Percentiles rank a stretch among this genome's conserved stretches.
phyloP scores from a whole-genome alignment of 768 basidiomycete genomes.

The Holtermanniella nyarrowii region DNA sequence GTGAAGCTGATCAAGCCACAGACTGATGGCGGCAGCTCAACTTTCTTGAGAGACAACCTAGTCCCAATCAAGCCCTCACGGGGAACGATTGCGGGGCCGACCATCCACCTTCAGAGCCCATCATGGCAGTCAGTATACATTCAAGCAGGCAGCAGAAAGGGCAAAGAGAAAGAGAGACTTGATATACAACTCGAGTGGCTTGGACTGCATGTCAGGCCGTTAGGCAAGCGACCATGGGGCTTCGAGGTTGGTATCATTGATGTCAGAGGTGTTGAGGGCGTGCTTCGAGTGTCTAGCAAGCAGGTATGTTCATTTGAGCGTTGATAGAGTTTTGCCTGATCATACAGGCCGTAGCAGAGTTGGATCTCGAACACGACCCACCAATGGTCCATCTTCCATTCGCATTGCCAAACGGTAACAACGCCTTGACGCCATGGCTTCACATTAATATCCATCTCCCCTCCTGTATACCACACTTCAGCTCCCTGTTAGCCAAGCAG shows the following conservation, averaged over 20 bases:
- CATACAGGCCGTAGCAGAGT: slow-evolving; percentile 15
- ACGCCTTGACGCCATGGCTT: slow-evolving; percentile 32
- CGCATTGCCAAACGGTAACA: slow-evolving; percentile 9
- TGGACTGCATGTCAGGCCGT: slow-evolving; percentile 20
- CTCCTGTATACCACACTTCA: slow-evolving; percentile 24
- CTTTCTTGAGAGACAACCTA: background rate
- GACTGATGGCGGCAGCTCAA: slow-evolving; percentile 2
- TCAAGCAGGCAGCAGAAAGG: slow-evolving; percentile 25
- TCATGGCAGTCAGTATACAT: slow-evolving; percentile 21
- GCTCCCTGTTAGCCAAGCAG: slow-evolving; percentile 11
- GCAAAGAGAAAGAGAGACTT: slow-evolving; percentile 10
- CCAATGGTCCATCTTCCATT: slow-evolving; percentile 35
- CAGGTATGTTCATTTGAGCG: slow-evolving; percentile 12
- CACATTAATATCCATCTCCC: slow-evolving; percentile 22
- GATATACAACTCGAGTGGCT: slow-evolving; percentile 26
- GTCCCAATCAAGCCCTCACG: background rate
- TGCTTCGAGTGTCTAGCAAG: slow-evolving; percentile 23
- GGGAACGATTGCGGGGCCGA: slow-evolving; percentile 10
- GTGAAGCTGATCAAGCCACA: slow-evolving; percentile 2
- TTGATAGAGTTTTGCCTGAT: background rate
- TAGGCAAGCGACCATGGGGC: slow-evolving; percentile 21
- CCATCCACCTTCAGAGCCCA: slow-evolving; percentile 34
- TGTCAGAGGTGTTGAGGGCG: slow-evolving; percentile 20
- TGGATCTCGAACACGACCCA: slow-evolving; percentile 15
- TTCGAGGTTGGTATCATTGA: slow-evolving; percentile 34